Evolutionary conservation across 2,329 filamentous ascomycete genomes (phyloP), one percentile per base, ranked within the genome.

Genomic region (Beauveria varroae): DNA sequence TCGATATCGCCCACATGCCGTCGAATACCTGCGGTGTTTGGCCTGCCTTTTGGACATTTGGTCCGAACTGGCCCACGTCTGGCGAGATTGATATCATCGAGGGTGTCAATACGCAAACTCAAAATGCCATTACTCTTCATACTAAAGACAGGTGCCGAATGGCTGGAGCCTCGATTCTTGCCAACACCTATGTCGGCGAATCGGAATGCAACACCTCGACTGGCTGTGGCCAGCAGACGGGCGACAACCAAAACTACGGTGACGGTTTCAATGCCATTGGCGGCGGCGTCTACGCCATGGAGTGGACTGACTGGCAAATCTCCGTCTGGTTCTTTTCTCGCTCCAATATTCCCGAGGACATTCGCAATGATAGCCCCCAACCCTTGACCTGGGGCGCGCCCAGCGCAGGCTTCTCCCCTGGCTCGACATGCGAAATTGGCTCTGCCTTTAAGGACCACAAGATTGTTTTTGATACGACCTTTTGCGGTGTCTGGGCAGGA

Each of bases 401-500:
- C 0, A 71, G 82, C 1, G 90, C 89, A 10, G 79, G 78, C 40
- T 97, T 96, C 74, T 74, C 78, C 4, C 83, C 85, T 12, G 81
- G 79, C 46, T 84, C 82, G 1, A 80, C 78, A 61, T 97, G 93
- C 74, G 77, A 93, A 67, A 88, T 96, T 65, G 78, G 86, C 63
- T 65, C 74, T 1, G 81, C 87, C 73, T 96, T 97, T 77, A 77
- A 77, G 63, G 74, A 88, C 63, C 83, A 96, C 76, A 83, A 87
- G 67, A 86, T 97, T 65, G 83, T 93, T 65, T 87, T 95, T 73
- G 86, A 93, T 75, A 95, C 87, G 1, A 89, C 89, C 6, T 91
- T 96, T 72, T 97, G 93, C 73, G 93, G 93, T 22, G 84, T 88
- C 69, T 96, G 92, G 92, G 92, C 92, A 8, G 90, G 90, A 26